Base-by-base conservation (phyloP, 495 filamentous ascomycete species). In the Sordaria brevicollis region DNA sequence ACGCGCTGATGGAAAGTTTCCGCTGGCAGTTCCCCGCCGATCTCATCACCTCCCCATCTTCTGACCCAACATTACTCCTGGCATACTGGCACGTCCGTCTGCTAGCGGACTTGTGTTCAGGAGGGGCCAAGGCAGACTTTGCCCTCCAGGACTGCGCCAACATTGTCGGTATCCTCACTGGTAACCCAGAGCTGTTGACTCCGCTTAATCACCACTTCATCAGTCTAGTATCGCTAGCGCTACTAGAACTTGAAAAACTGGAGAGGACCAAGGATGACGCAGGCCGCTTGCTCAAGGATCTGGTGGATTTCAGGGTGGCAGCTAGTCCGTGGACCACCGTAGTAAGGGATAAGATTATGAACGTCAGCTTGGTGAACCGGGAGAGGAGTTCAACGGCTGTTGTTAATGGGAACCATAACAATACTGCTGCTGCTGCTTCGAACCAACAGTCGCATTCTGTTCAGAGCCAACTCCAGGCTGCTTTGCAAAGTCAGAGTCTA, bases 161-260 rank as follows among this genome's bases (percentile, higher is more conserved):
- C 69, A 81, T 90, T 2, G 83, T 87, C 66, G 83, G 72, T 3
- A 77, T 88, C 34, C 78, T 90, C 15, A 77, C 86, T 31, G 83
- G 83, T 72, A 83, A 89, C 67, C 81, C 86, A 69, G 86, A 83
- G 49, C 78, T 89, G 2, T 77, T 85, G 15, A 84, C 83, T 10
- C 91, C 92, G 0, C 83, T 96, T 66, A 92, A 91, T 66, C 85
- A 93, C 70, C 90, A 95, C 76, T 91, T 90, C 69, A 80, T 87
- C 35, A 84, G 84, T n/a, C 81, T 96, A n/a, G 84, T 86, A 9
- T 81, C 88, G 1, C 80, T 93, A 74, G 89, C 88, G 33, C 85
- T 96, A 8, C 78, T 89, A 33, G 89, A 93, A 74, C 85, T 93
- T 7, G 82, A 81, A 2, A 89, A 72, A 65, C 69, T 75, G 11